Conservation (phyloP, 495 filamentous ascomycete genomes). For the Penicillium daleae region DNA sequence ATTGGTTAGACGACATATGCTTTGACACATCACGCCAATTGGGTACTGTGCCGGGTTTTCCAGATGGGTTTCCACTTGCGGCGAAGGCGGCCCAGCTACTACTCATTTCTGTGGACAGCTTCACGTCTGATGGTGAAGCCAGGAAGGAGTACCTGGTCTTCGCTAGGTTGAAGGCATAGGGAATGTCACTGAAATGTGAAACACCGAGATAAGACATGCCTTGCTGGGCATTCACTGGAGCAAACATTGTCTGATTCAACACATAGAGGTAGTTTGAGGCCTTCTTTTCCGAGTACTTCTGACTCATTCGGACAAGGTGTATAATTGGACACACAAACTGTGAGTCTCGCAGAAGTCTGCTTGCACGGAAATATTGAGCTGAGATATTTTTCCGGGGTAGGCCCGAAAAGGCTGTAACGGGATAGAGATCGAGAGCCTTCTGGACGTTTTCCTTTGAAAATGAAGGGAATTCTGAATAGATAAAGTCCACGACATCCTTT, state of each 20-base stretch:
- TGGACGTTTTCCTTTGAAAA: conserved; percentile 13
- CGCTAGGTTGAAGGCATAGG: conserved; percentile 20
- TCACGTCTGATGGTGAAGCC: conserved; percentile 6
- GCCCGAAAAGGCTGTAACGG: conserved; percentile 8
- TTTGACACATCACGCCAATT: conserved; percentile 8
- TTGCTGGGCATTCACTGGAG: not conserved
- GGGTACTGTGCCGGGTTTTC: conserved; percentile 3
- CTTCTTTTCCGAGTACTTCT: conserved; percentile 13
- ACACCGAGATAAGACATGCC: conserved; percentile 8
- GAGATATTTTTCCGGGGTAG: conserved; percentile 8
- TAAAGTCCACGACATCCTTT: conserved; percentile 1
- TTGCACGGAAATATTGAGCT: conserved; percentile 19
- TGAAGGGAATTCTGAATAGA: conserved; percentile 1
- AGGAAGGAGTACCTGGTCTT: conserved; percentile 16
- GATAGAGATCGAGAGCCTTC: conserved; percentile 16
- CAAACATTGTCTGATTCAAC: conserved; percentile 20
- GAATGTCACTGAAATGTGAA: conserved; percentile 23
- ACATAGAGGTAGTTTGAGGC: conserved; percentile 20
- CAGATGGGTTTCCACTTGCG: conserved; percentile 15
- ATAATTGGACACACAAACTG: conserved; percentile 14
- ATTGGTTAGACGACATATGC: not conserved
- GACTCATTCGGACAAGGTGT: conserved; percentile 14
- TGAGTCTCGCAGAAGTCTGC: conserved; percentile 15
- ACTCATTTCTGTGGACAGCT: conserved; percentile 17
- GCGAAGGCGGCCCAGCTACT: conserved; percentile 23